Evolutionary conservation across 306 rosid genomes (phyloP), one percentile per base, ranked within the genome.

Genomic region (Acacia confusa): DNA sequence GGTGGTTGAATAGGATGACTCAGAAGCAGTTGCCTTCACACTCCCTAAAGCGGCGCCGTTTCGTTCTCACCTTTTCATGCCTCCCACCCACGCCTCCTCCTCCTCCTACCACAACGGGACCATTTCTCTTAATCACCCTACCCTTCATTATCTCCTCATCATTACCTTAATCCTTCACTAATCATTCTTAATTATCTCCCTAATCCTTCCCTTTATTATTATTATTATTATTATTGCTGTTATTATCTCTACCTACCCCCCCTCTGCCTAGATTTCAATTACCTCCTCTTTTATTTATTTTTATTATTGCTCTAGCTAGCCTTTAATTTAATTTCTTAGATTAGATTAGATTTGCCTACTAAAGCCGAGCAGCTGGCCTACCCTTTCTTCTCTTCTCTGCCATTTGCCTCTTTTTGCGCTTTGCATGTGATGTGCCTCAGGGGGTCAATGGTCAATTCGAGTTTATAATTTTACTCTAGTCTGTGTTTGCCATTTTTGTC

Each of bases 41-140:
- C 60, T 11, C 25, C 12, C 24, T 52, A 9, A 69, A 70, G 74
- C 74, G 74, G 74, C 74, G 74, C 74, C 74, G 74, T 70, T 70
- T 43, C 55, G 12, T 70, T 43, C 55, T 24, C 53, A 2, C 0
- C 74, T 70, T 70, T 70, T 70, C 36, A 70, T 13, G 74, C 74
- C 22, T 16, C 55, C n/a, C 55, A 50, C 55, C n/a, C 55, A 50
- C 17, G 55, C 55, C 24, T 16, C 20, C 9, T 50, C 24, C 22
- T 50, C 16, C 52, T 45, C 3, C 13, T 45, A 0, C 50, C 10
- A 11, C 60, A 6, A 19, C 1, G 30, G 65, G 65, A 58, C 65
- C 65, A 58, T 58, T 10, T 9, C 30, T 24, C 28, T 24, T 24
- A 60, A 60, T 60, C 66, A 60, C 25, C 25, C 17, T 10, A 60